Percentiles rank a stretch among this genome's conserved stretches.
Conservation (phyloP, 352 stramenopile genomes). For the Phytophthora idaei region DNA sequence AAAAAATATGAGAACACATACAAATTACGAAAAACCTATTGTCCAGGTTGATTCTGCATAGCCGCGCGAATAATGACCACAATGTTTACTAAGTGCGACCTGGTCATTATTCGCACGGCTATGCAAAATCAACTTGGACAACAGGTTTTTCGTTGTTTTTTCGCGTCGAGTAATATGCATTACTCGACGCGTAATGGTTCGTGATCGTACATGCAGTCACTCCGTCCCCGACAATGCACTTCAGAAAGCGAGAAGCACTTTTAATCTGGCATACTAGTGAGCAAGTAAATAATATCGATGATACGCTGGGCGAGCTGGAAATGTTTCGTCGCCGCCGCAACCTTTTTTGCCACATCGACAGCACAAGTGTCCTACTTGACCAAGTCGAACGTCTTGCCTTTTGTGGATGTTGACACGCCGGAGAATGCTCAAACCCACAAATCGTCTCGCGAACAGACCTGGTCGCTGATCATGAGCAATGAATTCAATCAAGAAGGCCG, state of each 20-base stretch:
- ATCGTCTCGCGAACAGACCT: constrained; percentile 13
- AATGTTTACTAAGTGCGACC: no score
- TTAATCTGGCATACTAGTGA: not conserved
- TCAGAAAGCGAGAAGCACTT: constrained; percentile 3
- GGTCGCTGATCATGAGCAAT: constrained; percentile 17
- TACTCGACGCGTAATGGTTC: not conserved
- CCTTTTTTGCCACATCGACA: not conserved
- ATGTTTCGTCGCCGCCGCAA: not conserved
- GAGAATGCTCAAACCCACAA: constrained; percentile 11
- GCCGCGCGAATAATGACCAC: no score
- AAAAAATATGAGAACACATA: no score
- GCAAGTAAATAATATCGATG: not conserved
- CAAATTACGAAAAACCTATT: no score
- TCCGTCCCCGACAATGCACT: not conserved
- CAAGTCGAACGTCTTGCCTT: constrained; percentile 32
- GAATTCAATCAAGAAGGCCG: constrained; percentile 16
- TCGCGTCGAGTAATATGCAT: constrained; percentile 9
- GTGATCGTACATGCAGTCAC: not conserved
- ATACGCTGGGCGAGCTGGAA: constrained; percentile 1
- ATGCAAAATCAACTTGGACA: no score
- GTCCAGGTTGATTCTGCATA: no score
- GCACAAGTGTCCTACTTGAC: constrained; percentile 16
- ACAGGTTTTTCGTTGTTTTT: not conserved
- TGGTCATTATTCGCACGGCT: no score
- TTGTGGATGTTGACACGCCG: constrained; percentile 62